Evolutionary conservation across 192 early-diverging fungal species (phyloP).

Genomic region (Linnemannia elongata): DNA sequence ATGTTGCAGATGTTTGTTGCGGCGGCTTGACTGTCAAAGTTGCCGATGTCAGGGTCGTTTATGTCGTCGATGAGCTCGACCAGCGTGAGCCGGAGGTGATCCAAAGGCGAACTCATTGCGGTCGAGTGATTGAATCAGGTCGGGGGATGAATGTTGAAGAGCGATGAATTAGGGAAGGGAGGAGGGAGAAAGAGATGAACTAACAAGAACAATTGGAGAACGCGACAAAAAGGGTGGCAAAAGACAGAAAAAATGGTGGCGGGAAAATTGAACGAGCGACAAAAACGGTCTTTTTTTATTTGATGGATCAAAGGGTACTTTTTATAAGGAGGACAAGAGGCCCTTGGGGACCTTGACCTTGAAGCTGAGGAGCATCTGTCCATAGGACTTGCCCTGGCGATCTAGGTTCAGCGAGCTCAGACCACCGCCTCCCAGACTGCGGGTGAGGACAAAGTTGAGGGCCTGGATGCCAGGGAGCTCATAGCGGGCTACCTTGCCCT

Average conservation of each 20-base stretch:
- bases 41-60: slow-evolving; percentile 43
- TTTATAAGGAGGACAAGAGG: slow-evolving; percentile 52
- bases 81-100: slow-evolving; percentile 51
- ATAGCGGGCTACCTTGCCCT: slow-evolving; percentile 72
- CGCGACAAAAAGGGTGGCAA: background rate
- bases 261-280: background rate
- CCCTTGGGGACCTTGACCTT: slow-evolving; percentile 67
- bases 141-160: background rate
- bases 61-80: slow-evolving; percentile 54
- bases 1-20: slow-evolving; percentile 55
- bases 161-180: background rate
- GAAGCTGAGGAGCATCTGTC: slow-evolving; percentile 69
- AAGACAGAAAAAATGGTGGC: background rate
- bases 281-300: background rate
- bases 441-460: slow-evolving; percentile 76
- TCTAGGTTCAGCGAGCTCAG: slow-evolving; percentile 71
- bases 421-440: slow-evolving; percentile 72
- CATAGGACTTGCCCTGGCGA: slow-evolving; percentile 78
- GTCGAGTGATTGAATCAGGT: background rate
- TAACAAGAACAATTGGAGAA: background rate
- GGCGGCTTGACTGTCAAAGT: slow-evolving; percentile 46
- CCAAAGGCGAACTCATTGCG: slow-evolving; percentile 41
- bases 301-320: background rate
- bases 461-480: slow-evolving; percentile 68
- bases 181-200: background rate